Evolutionary conservation across 495 filamentous ascomycete genomes (phyloP).

Genomic region (Achaetomiella virescens): DNA sequence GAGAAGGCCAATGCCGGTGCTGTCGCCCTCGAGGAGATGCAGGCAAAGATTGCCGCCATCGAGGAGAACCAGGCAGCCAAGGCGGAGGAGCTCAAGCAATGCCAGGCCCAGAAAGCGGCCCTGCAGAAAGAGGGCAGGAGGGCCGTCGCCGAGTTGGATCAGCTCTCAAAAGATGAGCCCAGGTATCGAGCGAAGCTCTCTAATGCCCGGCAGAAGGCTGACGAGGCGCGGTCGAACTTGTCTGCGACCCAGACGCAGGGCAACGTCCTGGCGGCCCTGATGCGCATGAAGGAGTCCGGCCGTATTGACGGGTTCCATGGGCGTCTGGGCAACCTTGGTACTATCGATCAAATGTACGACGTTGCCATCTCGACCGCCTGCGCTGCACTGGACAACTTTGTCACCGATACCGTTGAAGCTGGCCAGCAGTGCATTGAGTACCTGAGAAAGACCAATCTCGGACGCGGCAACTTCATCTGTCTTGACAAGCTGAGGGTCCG

Average conservation of each 20-base stretch:
- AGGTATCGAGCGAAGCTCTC: conserved; percentile 75
- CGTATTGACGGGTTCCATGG: conserved; percentile 96
- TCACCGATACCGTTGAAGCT: conserved; percentile 89
- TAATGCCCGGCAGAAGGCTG: conserved; percentile 82
- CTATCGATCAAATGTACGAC: conserved; percentile 90
- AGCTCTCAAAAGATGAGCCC: conserved; percentile 69
- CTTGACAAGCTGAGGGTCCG: conserved; percentile 75
- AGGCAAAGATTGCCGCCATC: conserved; percentile 68
- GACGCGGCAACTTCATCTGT: conserved; percentile 94
- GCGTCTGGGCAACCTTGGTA: conserved; percentile 89
- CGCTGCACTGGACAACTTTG: conserved; percentile 83
- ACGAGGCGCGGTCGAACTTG: conserved; percentile 85
- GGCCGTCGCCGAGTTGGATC: conserved; percentile 62
- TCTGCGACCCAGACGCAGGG: conserved; percentile 86
- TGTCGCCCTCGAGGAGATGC: conserved; percentile 74
- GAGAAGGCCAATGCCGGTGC: conserved; percentile 84
- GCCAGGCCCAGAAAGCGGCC: conserved; percentile 60
- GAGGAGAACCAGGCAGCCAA: conserved; percentile 65
- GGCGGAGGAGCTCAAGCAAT: conserved; percentile 65
- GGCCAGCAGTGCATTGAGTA: conserved; percentile 98
- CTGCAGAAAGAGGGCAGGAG: conserved; percentile 69
- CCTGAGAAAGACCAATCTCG: conserved; percentile 92
- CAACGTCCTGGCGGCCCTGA: conserved; percentile 83
- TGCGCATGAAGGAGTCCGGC: conserved; percentile 92
- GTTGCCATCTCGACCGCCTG: conserved; percentile 96